phyloP scores from a whole-genome alignment of 2,329 filamentous ascomycete species.

The Stemphylium vesicarium region DNA sequence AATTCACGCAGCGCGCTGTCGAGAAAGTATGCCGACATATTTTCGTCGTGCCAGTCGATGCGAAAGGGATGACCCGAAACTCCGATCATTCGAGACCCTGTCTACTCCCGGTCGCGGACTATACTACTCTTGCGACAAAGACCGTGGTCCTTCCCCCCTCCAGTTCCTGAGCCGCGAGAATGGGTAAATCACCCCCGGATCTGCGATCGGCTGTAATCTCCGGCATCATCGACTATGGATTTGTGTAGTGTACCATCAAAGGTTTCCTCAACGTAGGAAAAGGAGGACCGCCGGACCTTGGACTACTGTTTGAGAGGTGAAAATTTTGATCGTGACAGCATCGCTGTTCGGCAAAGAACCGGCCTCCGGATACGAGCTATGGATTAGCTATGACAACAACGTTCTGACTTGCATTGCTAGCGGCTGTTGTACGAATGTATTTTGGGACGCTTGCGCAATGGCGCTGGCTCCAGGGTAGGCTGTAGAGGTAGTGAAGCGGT shows the following conservation, averaged over 20 bases:
- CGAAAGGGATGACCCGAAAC: background rate
- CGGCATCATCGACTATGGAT: background rate
- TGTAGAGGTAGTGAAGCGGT: too few relatives aligned
- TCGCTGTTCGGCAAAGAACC: background rate
- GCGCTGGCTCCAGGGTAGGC: too few relatives aligned
- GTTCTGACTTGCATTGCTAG: background rate
- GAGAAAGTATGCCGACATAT: background rate
- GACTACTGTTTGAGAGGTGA: background rate
- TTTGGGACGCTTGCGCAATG: background rate
- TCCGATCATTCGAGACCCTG: slow-evolving; percentile 5
- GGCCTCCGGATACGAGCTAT: background rate
- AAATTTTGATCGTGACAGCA: background rate
- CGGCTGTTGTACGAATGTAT: background rate
- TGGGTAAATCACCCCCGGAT: background rate
- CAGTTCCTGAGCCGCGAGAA: slow-evolving; percentile 2
- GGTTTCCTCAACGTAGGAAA: background rate
- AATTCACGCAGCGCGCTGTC: background rate
- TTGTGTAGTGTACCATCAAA: background rate
- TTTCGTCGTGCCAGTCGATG: background rate
- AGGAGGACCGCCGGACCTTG: background rate
- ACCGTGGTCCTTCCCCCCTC: slow-evolving; percentile 1
- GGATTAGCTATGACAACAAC: background rate
- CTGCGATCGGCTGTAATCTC: background rate
- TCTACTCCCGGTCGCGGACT: slow-evolving; percentile 1
- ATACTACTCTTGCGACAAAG: slow-evolving; percentile 1